These are phyloP conservation scores for Pythium phragmiticola DNA, from an alignment of 352 stramenopile genomes.

Conservation along the genomic window DNA sequence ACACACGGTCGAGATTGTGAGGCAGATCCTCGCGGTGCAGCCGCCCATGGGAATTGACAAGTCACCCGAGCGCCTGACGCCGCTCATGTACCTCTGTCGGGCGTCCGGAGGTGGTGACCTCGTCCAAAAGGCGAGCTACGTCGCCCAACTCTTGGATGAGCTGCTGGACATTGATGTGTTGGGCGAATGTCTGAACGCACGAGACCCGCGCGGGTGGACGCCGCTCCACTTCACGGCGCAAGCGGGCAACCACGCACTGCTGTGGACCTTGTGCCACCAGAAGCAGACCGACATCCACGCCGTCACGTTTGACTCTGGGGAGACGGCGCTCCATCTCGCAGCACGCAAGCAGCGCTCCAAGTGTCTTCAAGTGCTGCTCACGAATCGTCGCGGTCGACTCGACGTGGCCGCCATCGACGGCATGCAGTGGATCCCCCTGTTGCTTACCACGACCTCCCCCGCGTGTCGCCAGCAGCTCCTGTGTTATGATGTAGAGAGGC, in stretches of 20 bases:
- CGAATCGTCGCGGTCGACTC: constrained; percentile 25
- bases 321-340: constrained; percentile 67
- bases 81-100: constrained; percentile 55
- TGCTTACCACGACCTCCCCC: constrained; percentile 31
- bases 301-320: constrained; percentile 30
- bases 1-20: constrained; percentile 44
- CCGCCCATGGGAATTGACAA: constrained; percentile 34
- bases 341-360: constrained; percentile 31
- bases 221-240: constrained; percentile 52
- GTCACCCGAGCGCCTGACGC: constrained; percentile 36
- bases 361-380: constrained; percentile 43
- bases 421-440: constrained; percentile 47
- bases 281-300: constrained; percentile 40
- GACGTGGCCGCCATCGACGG: constrained; percentile 47
- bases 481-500: constrained; percentile 53
- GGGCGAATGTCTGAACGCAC: constrained; percentile 44
- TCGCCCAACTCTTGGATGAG: constrained; percentile 39
- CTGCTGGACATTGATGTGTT: constrained; percentile 66
- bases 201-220: constrained; percentile 42
- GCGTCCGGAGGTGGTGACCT: constrained; percentile 12
- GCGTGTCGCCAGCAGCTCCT: constrained; percentile 49
- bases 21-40: constrained; percentile 43
- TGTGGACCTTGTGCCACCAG: constrained; percentile 35
- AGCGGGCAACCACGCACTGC: constrained; percentile 49
- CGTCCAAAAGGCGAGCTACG: constrained; percentile 19